Evolutionary conservation across 148 eudicot species (phyloP).

Genomic region (Fallopia convolvulus): DNA sequence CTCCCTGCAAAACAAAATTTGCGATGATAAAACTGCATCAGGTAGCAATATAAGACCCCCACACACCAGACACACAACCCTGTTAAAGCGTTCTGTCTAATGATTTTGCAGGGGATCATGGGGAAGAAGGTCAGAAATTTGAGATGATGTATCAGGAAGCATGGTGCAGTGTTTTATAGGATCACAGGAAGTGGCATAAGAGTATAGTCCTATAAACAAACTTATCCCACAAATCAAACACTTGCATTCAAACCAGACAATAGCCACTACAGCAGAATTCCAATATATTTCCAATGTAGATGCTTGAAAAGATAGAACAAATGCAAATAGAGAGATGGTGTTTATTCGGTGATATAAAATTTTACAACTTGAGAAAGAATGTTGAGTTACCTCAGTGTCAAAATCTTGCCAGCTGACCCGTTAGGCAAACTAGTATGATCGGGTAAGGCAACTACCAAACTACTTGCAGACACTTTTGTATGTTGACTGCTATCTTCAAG

Average conservation of each 20-base stretch:
- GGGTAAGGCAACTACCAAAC: constrained; percentile 29
- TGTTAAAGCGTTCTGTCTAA: neutral
- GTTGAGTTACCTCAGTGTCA: constrained; percentile 43
- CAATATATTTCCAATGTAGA: neutral
- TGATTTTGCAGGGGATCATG: neutral
- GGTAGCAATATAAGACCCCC: neutral
- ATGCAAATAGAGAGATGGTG: neutral
- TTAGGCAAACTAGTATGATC: constrained; percentile 28
- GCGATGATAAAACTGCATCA: constrained; percentile 8
- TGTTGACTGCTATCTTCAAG: constrained; percentile 26
- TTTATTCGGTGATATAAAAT: neutral
- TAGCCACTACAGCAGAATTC: neutral
- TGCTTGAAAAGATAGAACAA: neutral
- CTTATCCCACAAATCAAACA: neutral
- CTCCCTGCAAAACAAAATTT: constrained; percentile 49
- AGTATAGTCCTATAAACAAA: neutral
- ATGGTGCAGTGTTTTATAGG: neutral
- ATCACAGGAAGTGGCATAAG: neutral
- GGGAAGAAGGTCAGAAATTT: neutral
- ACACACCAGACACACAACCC: neutral
- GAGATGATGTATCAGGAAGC: neutral
- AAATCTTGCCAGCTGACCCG: constrained; percentile 26
- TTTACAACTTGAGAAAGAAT: constrained; percentile 7
- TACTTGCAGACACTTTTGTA: constrained; percentile 20
- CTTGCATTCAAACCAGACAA: neutral